These are phyloP conservation scores for Lentinula detonsa DNA, from an alignment of 768 basidiomycete genomes.

Conservation along the genomic window DNA sequence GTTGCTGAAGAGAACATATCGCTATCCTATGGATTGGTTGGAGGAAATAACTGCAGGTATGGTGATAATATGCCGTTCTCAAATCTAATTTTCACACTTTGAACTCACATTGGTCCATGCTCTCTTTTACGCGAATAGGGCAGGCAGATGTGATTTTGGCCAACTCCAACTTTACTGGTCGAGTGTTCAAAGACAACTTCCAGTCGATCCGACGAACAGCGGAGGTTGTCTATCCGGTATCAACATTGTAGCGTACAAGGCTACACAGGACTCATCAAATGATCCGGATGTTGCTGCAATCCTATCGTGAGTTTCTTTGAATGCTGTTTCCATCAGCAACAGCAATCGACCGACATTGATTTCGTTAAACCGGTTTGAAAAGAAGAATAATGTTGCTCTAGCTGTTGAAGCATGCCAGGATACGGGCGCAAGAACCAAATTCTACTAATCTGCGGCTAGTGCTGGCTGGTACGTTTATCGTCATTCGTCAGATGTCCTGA, in stretches of 20 bases:
- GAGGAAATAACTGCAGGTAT: slow-evolving; percentile 45
- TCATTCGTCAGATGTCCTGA: background rate
- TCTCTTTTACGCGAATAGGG: slow-evolving; percentile 33
- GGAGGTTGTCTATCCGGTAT: slow-evolving; percentile 93
- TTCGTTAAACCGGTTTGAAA: slow-evolving; percentile 92
- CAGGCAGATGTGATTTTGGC: slow-evolving; percentile 88
- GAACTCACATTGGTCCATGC: background rate
- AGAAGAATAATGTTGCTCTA: slow-evolving; percentile 85
- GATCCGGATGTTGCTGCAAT: slow-evolving; percentile 51
- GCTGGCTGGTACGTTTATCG: slow-evolving; percentile 50
- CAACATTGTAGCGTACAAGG: slow-evolving; percentile 68
- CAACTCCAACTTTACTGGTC: slow-evolving; percentile 87
- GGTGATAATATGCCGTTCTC: background rate
- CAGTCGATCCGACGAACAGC: slow-evolving; percentile 56
- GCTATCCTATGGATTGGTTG: slow-evolving; percentile 83
- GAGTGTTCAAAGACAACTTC: slow-evolving; percentile 74
- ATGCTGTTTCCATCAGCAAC: background rate
- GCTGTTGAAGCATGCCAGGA: slow-evolving; percentile 70
- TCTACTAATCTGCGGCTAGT: slow-evolving; percentile 56
- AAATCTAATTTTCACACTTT: background rate
- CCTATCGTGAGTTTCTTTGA: slow-evolving; percentile 48
- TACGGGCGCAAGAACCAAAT: slow-evolving; percentile 27
- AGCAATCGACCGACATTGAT: slow-evolving; percentile 70
- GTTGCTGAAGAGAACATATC: slow-evolving; percentile 72
- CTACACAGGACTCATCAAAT: slow-evolving; percentile 27